Conservation (phyloP, 106 monocot species). For the Dendrobium nobile region DNA sequence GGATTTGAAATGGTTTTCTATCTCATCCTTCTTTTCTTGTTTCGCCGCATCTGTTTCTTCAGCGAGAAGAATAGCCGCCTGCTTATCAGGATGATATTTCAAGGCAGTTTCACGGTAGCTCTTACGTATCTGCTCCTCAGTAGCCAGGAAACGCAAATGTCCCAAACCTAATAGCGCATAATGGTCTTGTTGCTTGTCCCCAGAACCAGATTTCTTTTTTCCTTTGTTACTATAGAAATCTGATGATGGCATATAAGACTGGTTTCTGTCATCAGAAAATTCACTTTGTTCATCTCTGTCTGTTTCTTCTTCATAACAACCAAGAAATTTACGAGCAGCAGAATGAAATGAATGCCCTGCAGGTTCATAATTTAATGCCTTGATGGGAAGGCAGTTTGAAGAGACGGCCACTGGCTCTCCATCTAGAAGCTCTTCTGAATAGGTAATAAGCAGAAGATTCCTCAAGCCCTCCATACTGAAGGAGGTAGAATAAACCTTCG, state of each 20-base stretch:
- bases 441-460: constrained; percentile 37
- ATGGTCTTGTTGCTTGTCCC: constrained; percentile 75
- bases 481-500: not conserved
- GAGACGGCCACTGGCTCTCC: constrained; percentile 51
- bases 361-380: constrained; percentile 61
- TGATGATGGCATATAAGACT: constrained; percentile 41
- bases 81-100: constrained; percentile 92
- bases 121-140: constrained; percentile 85
- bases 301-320: constrained; percentile 49
- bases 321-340: constrained; percentile 58
- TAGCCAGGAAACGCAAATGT: constrained; percentile 82
- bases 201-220: constrained; percentile 60
- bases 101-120: constrained; percentile 91
- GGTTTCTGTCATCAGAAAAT: constrained; percentile 58
- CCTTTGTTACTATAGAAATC: constrained; percentile 65
- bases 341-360: constrained; percentile 89
- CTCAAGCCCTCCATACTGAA: constrained; percentile 21
- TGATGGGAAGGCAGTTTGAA: constrained; percentile 73
- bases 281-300: constrained; percentile 69
- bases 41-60: constrained; percentile 63
- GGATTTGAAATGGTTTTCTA: constrained; percentile 77
- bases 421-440: constrained; percentile 56
- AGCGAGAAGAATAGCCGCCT: constrained; percentile 64
- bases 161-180: constrained; percentile 75
- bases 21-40: constrained; percentile 59